Base-by-base conservation (phyloP, 2,329 filamentous ascomycete species). In the Bertia moriformis region DNA sequence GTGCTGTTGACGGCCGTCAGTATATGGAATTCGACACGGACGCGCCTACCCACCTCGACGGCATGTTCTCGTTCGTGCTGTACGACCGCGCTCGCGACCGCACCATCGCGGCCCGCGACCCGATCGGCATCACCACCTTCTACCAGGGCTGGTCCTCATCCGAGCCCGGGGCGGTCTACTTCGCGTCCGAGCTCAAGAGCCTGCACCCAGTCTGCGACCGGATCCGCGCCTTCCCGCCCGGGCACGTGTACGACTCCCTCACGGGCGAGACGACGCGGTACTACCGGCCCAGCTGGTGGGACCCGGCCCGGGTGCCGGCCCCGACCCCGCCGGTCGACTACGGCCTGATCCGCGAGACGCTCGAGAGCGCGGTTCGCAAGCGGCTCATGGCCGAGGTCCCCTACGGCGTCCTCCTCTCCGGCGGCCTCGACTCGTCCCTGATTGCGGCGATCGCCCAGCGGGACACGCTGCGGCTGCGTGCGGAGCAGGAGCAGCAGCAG, bases 1-100 rank as follows among this genome's bases (percentile, higher is more conserved):
- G 22, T 43, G 20, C 43, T 19, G n/a, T 24, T 38, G 39, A 41
- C 29, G 38, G 7, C 7, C n/a, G 22, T n/a, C 7, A 93, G 84
- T 98, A 98, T 59, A 73, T 87, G 65, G 78, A 96, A 63, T 75
- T 93, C 72, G 91, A 79, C 53, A 71, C 93, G 49, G 87, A 96
- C 54, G 86, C 89, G 42, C 88, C 91, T 45, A 91, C 89, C 63
- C 71, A 86, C 62, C 78, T 98, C 49, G 91, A 98, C 59, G 91
- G 91, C 67, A 98, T 98, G 91, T 98, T 98, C 73, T 95, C 89
- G 14, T 98, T 93, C 66, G 87, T 98, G 41, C 73, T 98, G 39
- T 94, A 94, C 65, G 91, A 98, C 68, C 94, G 93, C 73, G 80
- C 76, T 49, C 78, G 87, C 60, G 83, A 98, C 68, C 82, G 91